phyloP scores from a whole-genome alignment of 208 protist species.

The Vickermania spadyakhi region DNA sequence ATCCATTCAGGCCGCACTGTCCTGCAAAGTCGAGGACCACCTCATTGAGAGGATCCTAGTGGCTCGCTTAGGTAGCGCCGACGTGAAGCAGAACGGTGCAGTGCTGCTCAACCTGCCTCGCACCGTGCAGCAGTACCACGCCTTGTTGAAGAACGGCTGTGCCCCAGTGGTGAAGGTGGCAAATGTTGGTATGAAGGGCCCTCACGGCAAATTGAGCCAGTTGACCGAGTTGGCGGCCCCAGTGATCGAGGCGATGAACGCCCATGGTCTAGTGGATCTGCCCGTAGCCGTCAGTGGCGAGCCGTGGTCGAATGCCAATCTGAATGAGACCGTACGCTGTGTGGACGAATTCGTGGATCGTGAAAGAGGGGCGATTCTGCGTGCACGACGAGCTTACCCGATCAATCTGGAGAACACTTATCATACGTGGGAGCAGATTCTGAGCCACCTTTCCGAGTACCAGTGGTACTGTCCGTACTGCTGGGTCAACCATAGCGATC shows the following conservation, averaged over 20 bases:
- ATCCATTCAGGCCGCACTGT: constrained; percentile 36
- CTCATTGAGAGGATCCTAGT: constrained; percentile 36
- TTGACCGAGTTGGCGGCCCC: background rate
- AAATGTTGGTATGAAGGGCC: background rate
- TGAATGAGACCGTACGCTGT: constrained; percentile 36
- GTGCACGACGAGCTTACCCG: constrained; percentile 38
- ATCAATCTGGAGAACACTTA: constrained; percentile 34
- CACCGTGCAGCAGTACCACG: constrained; percentile 17
- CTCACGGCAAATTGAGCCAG: background rate
- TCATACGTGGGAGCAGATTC: constrained; percentile 19
- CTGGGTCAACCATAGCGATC: constrained; percentile 52
- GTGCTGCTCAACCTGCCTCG: constrained; percentile 72
- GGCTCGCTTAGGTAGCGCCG: constrained; percentile 41
- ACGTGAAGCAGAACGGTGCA: constrained; percentile 52
- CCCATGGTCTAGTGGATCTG: constrained; percentile 11
- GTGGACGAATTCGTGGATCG: constrained; percentile 32
- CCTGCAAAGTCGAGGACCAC: constrained; percentile 17
- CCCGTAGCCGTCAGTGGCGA: constrained; percentile 17
- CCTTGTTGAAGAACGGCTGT: constrained; percentile 5
- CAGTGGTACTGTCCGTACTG: constrained; percentile 72
- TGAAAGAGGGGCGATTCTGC: constrained; percentile 25
- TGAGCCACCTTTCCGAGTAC: constrained; percentile 50
- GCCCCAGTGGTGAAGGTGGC: constrained; percentile 22
- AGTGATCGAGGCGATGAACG: constrained; percentile 13
- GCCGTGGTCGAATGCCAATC: constrained; percentile 32